Conservation (phyloP, 2,329 filamentous ascomycete species). For the Aspergillus glaucus region DNA sequence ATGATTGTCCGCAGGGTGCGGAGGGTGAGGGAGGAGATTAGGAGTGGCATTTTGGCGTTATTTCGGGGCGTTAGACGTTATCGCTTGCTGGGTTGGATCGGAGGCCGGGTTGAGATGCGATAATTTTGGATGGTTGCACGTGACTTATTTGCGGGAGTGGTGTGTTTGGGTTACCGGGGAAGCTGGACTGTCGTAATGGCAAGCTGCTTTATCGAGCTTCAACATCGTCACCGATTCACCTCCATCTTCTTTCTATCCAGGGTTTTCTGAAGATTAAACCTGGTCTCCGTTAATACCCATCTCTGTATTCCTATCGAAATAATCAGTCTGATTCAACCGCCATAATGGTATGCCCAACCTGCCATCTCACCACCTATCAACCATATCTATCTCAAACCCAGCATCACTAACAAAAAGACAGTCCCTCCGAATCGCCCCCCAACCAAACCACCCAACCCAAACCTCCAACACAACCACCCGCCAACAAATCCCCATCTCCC, state of each 20-base stretch:
- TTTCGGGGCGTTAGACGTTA: background rate
- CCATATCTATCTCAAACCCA: background rate
- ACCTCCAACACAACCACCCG: conserved; percentile 59
- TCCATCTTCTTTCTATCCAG: conserved; percentile 4
- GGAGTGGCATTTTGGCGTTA: conserved; percentile 24
- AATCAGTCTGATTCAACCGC: conserved; percentile 2
- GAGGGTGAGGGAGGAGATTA: conserved; percentile 29
- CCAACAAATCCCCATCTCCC: conserved; percentile 43
- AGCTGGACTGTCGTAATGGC: conserved; percentile 31
- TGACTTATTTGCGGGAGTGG: conserved; percentile 24
- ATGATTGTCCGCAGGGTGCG: conserved; percentile 29
- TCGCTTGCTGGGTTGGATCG: background rate
- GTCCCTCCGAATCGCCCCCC: conserved; percentile 85
- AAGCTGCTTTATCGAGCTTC: conserved; percentile 11
- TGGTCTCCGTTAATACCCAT: background rate
- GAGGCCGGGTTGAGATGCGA: background rate
- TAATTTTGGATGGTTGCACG: conserved; percentile 12
- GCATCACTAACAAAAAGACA: conserved; percentile 32
- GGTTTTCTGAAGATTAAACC: background rate
- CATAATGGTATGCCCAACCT: conserved; percentile 23
- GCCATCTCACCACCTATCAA: conserved; percentile 2
- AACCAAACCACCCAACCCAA: conserved; percentile 58
- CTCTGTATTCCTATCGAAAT: background rate
- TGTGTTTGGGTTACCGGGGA: conserved; percentile 17
- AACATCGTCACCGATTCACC: conserved; percentile 11